A percentile compares a stretch with the other conserved stretches of the same genome.
phyloP scores from a whole-genome alignment of 2,329 filamentous ascomycete genomes.

The Phoma sp. region DNA sequence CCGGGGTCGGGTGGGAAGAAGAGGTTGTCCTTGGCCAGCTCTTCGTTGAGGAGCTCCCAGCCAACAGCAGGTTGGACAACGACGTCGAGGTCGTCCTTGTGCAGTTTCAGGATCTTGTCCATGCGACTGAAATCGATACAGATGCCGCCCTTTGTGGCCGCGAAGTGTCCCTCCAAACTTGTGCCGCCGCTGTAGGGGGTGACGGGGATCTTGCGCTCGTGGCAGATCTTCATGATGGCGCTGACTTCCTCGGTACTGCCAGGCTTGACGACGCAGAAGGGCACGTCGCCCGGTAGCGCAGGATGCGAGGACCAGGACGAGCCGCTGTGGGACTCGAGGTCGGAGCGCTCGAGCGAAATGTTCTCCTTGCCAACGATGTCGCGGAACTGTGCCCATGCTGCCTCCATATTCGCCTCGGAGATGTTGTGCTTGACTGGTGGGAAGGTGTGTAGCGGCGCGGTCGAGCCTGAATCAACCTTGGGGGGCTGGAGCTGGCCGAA shows the following conservation, averaged over 20 bases:
- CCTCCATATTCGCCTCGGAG: slow-evolving; percentile 63
- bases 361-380: slow-evolving; percentile 67
- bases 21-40: slow-evolving; percentile 71
- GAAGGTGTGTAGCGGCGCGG: slow-evolving; percentile 57
- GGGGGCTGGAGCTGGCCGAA: slow-evolving; percentile 59
- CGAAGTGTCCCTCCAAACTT: slow-evolving; percentile 86
- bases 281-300: slow-evolving; percentile 49
- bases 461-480: slow-evolving; percentile 59
- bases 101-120: slow-evolving; percentile 77
- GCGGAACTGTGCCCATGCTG: slow-evolving; percentile 68
- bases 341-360: slow-evolving; percentile 62
- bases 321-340: slow-evolving; percentile 63
- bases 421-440: slow-evolving; percentile 61
- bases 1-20: slow-evolving; percentile 94
- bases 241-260: slow-evolving; percentile 80
- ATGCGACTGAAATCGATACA: slow-evolving; percentile 87
- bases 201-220: slow-evolving; percentile 79
- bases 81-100: slow-evolving; percentile 70
- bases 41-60: slow-evolving; percentile 85
- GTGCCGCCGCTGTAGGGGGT: slow-evolving; percentile 88
- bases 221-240: slow-evolving; percentile 87
- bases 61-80: slow-evolving; percentile 71
- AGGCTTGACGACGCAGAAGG: slow-evolving; percentile 75
- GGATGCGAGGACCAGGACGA: slow-evolving; percentile 68
- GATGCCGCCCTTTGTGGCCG: slow-evolving; percentile 80